Conservation (phyloP, 768 basidiomycete species). For the Xerocomus potaroensis region DNA sequence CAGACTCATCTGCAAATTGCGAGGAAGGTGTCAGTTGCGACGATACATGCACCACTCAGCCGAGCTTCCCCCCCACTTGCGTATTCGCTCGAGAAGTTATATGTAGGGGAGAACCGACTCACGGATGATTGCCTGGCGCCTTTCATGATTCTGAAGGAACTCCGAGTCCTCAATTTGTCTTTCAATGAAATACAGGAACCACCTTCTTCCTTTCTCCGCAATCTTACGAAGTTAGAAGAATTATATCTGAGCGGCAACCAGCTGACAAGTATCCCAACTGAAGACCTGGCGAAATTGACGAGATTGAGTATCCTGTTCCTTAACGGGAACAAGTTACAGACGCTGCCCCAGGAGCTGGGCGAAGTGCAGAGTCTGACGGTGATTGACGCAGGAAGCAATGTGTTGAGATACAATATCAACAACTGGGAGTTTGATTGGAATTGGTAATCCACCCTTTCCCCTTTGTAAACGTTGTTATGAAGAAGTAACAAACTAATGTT, state of each 20-base stretch:
- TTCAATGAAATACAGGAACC: conserved; percentile 95
- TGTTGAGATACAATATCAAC: conserved; percentile 93
- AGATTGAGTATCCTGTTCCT: conserved; percentile 74
- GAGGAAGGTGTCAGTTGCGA: conserved; percentile 34
- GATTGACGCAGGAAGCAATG: conserved; percentile 91
- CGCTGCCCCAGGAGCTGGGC: conserved; percentile 84
- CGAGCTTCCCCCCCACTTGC: conserved; percentile 55
- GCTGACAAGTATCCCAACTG: conserved; percentile 82
- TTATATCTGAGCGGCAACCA: conserved; percentile 96
- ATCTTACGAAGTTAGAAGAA: conserved; percentile 69
- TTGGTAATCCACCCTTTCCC: conserved; percentile 54
- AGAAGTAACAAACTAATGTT: background rate
- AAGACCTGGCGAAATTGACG: conserved; percentile 73
- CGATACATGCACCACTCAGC: conserved; percentile 25
- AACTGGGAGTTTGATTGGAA: conserved; percentile 99
- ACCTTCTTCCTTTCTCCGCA: conserved; percentile 70
- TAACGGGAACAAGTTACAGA: conserved; percentile 92
- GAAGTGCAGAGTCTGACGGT: conserved; percentile 74
- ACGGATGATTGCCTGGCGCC: conserved; percentile 75
- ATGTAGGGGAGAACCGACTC: conserved; percentile 86
- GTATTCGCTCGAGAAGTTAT: conserved; percentile 69
- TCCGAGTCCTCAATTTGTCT: conserved; percentile 82
- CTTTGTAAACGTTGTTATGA: background rate
- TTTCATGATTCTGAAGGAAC: conserved; percentile 69
- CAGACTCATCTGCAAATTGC: conserved; percentile 21